Evolutionary conservation across 495 filamentous ascomycete species (phyloP).

Genomic region (Amphirosellinia nigrospora): DNA sequence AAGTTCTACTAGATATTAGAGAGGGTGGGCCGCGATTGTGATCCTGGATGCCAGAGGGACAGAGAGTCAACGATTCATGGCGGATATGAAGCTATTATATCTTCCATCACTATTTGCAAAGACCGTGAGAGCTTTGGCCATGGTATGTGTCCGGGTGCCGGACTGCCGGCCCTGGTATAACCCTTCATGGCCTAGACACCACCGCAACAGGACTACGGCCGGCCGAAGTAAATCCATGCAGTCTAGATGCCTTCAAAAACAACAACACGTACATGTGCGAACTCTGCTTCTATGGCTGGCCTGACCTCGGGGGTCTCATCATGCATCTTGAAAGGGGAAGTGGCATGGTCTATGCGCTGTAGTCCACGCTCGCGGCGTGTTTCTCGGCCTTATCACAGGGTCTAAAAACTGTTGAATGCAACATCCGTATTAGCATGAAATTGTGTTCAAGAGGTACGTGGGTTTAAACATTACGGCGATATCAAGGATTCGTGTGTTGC

Average conservation of each 20-base stretch:
- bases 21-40: neutral
- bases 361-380: slow-evolving; percentile 9
- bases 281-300: neutral
- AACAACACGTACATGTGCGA: neutral
- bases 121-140: no score
- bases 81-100: slow-evolving; percentile 9
- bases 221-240: neutral
- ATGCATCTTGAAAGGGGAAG: slow-evolving; percentile 14
- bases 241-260: neutral
- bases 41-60: neutral
- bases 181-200: neutral
- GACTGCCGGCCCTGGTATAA: neutral
- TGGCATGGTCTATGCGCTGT: slow-evolving; percentile 1
- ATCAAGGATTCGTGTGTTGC: neutral
- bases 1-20: neutral
- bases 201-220: neutral
- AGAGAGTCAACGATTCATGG: neutral
- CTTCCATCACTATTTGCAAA: neutral
- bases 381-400: slow-evolving; percentile 9
- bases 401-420: slow-evolving; percentile 2
- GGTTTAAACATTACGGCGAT: neutral
- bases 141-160: neutral
- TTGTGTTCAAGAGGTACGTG: neutral
- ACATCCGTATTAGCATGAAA: neutral
- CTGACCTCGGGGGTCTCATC: neutral